Percentiles rank a stretch among this genome's conserved stretches.
These are phyloP conservation scores for Botrytis porri DNA, from an alignment of 2,329 filamentous ascomycete genomes.

Conservation along the genomic window DNA sequence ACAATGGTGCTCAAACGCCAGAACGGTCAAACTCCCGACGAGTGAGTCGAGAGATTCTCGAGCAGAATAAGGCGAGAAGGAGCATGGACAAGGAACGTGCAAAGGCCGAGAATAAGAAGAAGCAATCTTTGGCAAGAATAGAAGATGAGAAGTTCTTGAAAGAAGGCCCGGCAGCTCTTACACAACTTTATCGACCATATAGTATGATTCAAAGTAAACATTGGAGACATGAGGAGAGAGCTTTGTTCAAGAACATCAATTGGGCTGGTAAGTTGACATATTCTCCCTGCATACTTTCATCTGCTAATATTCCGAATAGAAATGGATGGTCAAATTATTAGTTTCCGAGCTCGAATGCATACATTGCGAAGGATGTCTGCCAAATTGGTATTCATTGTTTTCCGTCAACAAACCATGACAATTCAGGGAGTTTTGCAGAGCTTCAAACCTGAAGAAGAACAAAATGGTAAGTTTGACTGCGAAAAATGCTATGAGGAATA, in stretches of 20 bases:
- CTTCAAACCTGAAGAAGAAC: constrained; percentile 27
- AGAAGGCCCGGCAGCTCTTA: constrained; percentile 34
- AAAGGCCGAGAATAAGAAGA: constrained; percentile 33
- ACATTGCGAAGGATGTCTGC: constrained; percentile 79
- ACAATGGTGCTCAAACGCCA: constrained; percentile 19
- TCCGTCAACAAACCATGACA: constrained; percentile 79
- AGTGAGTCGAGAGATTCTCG: constrained; percentile 30
- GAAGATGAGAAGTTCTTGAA: constrained; percentile 35
- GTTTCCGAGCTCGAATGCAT: constrained; percentile 70
- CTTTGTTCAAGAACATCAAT: constrained; percentile 37
- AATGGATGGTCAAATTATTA: constrained; percentile 32
- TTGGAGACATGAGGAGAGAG: constrained; percentile 33
- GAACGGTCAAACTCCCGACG: constrained; percentile 24
- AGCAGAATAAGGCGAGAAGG: constrained; percentile 26
- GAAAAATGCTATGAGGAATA: neutral
- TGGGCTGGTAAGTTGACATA: constrained; percentile 29
- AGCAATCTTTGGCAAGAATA: constrained; percentile 33
- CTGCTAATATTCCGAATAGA: constrained; percentile 25
- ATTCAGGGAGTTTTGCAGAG: constrained; percentile 73
- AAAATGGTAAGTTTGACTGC: constrained; percentile 27
- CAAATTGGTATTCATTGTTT: constrained; percentile 79
- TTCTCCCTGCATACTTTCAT: too few relatives aligned
- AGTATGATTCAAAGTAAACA: constrained; percentile 39
- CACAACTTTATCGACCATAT: constrained; percentile 35
- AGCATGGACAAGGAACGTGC: constrained; percentile 33